Conservation (phyloP, 2,329 filamentous ascomycete species). For the Microdochium paspali region DNA sequence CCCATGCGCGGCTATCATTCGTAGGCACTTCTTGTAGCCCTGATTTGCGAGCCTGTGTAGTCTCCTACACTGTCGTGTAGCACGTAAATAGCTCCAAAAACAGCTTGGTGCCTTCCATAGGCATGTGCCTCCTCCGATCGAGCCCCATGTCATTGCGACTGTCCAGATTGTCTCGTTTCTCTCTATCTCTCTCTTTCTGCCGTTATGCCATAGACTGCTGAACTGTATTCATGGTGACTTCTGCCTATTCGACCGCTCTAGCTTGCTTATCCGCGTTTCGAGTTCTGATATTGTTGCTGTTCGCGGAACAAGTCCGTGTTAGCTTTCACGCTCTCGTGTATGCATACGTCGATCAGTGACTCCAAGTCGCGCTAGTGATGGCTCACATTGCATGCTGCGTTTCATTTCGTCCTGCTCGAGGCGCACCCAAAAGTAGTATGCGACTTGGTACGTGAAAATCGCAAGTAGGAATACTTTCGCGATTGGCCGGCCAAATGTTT, state of each 20-base stretch:
- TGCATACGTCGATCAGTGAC: background rate
- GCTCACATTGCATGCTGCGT: conserved; percentile 45
- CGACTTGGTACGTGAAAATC: conserved; percentile 69
- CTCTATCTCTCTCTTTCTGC: no score
- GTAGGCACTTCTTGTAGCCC: no score
- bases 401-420: conserved; percentile 64
- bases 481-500: conserved; percentile 62
- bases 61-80: no score
- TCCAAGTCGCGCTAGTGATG: background rate
- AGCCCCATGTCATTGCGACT: no score
- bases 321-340: background rate
- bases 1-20: no score
- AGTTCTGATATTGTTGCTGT: conserved; percentile 17
- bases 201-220: no score
- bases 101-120: no score
- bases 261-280: conserved; percentile 16
- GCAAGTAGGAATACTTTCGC: conserved; percentile 67
- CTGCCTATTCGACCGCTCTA: conserved; percentile 14
- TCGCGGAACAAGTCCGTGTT: background rate
- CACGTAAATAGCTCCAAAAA: no score
- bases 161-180: no score
- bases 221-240: conserved; percentile 1
- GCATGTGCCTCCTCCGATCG: no score
- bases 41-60: no score
- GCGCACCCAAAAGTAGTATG: conserved; percentile 66